These are phyloP conservation scores for Fusarium neocosmosporiellum DNA, from an alignment of 2,329 filamentous ascomycete genomes.

Conservation along the genomic window DNA sequence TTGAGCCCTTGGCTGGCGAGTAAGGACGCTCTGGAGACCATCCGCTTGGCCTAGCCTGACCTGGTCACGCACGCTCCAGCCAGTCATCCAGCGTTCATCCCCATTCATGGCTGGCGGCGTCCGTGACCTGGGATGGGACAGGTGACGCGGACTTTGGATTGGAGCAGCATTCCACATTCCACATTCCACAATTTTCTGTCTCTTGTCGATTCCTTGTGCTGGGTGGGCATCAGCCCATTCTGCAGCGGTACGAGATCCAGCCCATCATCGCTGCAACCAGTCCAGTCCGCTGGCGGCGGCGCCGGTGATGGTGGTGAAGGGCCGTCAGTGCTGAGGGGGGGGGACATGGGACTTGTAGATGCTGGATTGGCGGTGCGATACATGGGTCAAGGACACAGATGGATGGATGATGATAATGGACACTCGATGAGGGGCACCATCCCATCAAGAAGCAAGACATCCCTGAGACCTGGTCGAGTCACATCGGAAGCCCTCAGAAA, in stretches of 20 bases:
- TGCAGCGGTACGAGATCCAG: constrained; percentile 30
- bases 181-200: not conserved
- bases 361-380: constrained; percentile 37
- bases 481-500: constrained; percentile 13
- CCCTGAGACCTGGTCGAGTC: constrained; percentile 3
- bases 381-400: constrained; percentile 17
- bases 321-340: constrained; percentile 9
- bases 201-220: constrained; percentile 13
- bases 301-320: constrained; percentile 19
- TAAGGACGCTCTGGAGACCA: constrained; percentile 32
- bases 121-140: constrained; percentile 32
- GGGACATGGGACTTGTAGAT: not conserved
- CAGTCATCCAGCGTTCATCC: constrained; percentile 38
- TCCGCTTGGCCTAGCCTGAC: constrained; percentile 35
- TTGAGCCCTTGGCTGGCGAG: constrained; percentile 40
- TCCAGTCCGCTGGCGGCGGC: constrained; percentile 25
- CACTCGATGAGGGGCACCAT: constrained; percentile 12
- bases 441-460: constrained; percentile 12
- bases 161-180: constrained; percentile 34
- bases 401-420: constrained; percentile 20
- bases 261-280: constrained; percentile 19
- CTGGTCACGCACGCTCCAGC: constrained; percentile 36
- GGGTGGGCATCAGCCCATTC: constrained; percentile 34
- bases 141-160: constrained; percentile 36
- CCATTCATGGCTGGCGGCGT: constrained; percentile 31